These are phyloP conservation scores for Pseudogymnoascus sp. DNA, from an alignment of 2,329 filamentous ascomycete species.

Conservation along the genomic window DNA sequence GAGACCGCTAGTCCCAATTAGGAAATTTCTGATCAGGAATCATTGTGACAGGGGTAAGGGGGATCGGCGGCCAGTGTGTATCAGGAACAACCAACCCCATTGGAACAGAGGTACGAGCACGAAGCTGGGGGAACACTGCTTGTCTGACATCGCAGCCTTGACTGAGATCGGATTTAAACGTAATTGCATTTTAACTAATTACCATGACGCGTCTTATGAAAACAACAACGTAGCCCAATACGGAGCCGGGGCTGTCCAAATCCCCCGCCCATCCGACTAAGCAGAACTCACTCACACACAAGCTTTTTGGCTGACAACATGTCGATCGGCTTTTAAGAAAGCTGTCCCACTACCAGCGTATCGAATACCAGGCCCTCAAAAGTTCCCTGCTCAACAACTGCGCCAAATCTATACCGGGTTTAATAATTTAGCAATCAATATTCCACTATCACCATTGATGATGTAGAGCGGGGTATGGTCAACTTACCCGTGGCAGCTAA, in stretches of 20 bases:
- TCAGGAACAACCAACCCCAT: neutral
- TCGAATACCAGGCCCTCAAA: neutral
- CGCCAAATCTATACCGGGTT: neutral
- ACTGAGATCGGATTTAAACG: neutral
- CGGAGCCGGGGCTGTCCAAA: neutral
- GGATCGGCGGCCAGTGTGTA: neutral
- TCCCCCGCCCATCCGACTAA: neutral
- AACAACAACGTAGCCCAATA: neutral
- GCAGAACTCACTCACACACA: neutral
- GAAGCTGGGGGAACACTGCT: neutral
- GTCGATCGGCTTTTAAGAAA: neutral
- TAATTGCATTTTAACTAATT: neutral
- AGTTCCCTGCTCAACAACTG: neutral
- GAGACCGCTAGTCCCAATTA: neutral
- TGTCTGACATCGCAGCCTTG: neutral
- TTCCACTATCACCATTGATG: neutral
- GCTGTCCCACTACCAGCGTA: neutral
- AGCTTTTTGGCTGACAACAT: neutral
- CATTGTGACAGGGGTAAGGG: neutral
- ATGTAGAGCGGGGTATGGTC: neutral
- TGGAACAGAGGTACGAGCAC: neutral
- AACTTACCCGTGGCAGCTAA: constrained; percentile 35
- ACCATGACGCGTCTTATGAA: neutral
- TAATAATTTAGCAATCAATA: neutral
- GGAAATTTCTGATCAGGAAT: neutral